Percentiles rank a stretch among this genome's conserved stretches.
Conservation (phyloP, 768 basidiomycete genomes). For the Lyophyllum shimeji region DNA sequence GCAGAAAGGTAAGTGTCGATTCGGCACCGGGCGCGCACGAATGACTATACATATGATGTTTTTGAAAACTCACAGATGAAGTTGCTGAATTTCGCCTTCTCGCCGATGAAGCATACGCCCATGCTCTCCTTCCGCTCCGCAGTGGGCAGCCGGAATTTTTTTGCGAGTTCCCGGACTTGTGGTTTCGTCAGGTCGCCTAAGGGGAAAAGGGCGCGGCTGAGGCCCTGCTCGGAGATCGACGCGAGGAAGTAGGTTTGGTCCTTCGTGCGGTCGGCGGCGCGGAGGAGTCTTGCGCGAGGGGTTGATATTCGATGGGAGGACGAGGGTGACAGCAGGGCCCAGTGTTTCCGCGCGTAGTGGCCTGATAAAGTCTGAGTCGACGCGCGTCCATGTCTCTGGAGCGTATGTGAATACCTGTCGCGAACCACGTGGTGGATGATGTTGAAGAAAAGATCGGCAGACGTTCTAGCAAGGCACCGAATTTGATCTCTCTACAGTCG, state of each 20-base stretch:
- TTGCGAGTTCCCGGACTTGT: conserved; percentile 73
- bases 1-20: not conserved
- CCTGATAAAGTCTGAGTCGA: conserved; percentile 40
- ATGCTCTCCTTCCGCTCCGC: conserved; percentile 83
- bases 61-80: conserved; percentile 64
- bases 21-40: no score
- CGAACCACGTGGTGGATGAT: conserved; percentile 57
- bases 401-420: conserved; percentile 58
- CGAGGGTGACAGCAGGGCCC: conserved; percentile 26
- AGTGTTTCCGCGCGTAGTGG: conserved; percentile 81
- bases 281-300: conserved; percentile 52
- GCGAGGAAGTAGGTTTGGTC: conserved; percentile 94
- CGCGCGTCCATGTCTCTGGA: not conserved
- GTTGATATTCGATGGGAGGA: not conserved
- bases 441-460: conserved; percentile 35
- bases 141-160: conserved; percentile 60
- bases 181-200: conserved; percentile 65
- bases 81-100: conserved; percentile 65
- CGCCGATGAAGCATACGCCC: conserved; percentile 93
- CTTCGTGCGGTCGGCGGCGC: conserved; percentile 60
- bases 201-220: conserved; percentile 77
- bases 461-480: conserved; percentile 75
- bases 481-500: conserved; percentile 77
- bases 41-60: no score
- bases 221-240: conserved; percentile 64